A percentile compares a stretch with the other conserved stretches of the same genome.
These are phyloP conservation scores for Alternaria angustiovoidea DNA, from an alignment of 2,329 filamentous ascomycete genomes.

Conservation along the genomic window DNA sequence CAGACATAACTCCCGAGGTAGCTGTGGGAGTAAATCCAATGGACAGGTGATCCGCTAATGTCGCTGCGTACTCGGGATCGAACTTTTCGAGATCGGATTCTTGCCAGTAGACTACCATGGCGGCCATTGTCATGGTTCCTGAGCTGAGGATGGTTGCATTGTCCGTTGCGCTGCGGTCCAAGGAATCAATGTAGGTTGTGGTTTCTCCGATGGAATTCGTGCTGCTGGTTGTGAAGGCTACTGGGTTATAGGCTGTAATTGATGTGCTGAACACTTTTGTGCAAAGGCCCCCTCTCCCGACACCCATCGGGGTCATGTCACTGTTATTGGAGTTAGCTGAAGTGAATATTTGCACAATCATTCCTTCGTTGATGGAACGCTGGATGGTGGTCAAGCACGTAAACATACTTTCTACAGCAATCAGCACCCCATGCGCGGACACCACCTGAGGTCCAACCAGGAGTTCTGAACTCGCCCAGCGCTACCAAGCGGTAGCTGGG, in stretches of 20 bases:
- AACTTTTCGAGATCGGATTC: background rate
- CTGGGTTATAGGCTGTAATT: no score
- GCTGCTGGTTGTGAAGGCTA: no score
- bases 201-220: background rate
- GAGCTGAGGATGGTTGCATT: background rate
- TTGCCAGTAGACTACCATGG: background rate
- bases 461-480: background rate
- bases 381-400: background rate
- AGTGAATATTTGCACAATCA: no score
- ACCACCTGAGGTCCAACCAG: background rate
- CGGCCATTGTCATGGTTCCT: background rate
- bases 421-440: background rate
- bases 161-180: background rate
- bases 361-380: no score
- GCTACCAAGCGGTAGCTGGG: background rate
- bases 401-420: background rate
- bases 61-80: background rate
- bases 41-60: background rate
- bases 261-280: no score
- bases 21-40: no score
- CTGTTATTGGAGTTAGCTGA: no score
- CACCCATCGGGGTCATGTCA: no score
- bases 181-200: background rate
- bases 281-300: no score
- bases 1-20: no score